phyloP scores from a whole-genome alignment of 352 stramenopile genomes.

The Thalassiosira exigua region DNA sequence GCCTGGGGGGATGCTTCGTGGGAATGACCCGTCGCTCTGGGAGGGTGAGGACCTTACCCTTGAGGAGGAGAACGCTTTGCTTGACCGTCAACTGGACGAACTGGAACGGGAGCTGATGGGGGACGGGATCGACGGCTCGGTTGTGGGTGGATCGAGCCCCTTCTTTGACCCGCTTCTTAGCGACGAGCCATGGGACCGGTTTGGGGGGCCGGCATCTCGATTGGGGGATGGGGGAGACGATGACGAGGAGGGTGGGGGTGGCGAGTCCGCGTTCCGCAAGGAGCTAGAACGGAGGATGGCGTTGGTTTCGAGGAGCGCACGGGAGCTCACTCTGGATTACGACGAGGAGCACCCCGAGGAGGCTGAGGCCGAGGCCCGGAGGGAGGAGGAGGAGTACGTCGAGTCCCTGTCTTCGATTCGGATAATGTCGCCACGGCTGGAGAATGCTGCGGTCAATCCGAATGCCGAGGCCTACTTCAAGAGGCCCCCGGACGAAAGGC shows the following conservation, averaged over 20 bases:
- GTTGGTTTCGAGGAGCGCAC: conserved; percentile 43
- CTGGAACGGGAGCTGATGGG: conserved; percentile 58
- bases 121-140: conserved; percentile 45
- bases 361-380: conserved; percentile 36
- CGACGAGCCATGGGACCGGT: conserved; percentile 61
- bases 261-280: conserved; percentile 40
- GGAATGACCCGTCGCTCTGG: conserved; percentile 54
- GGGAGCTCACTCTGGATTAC: conserved; percentile 56
- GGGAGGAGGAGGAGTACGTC: conserved; percentile 48
- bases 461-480: conserved; percentile 75
- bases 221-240: conserved; percentile 5
- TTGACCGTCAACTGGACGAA: conserved; percentile 61
- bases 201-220: conserved; percentile 21
- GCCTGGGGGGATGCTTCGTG: conserved; percentile 4
- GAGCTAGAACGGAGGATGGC: conserved; percentile 51
- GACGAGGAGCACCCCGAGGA: conserved; percentile 59
- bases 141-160: conserved; percentile 54
- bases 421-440: conserved; percentile 60
- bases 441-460: conserved; percentile 68
- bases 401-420: conserved; percentile 55
- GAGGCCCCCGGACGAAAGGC: conserved; percentile 60
- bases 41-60: conserved; percentile 53
- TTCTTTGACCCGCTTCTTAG: conserved; percentile 49
- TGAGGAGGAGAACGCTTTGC: conserved; percentile 55
- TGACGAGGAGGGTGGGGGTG: conserved; percentile 21